A percentile compares a stretch with the other conserved stretches of the same genome.
Conservation (phyloP, 73 alveolate genomes). For the Durusdinium trenchii region DNA sequence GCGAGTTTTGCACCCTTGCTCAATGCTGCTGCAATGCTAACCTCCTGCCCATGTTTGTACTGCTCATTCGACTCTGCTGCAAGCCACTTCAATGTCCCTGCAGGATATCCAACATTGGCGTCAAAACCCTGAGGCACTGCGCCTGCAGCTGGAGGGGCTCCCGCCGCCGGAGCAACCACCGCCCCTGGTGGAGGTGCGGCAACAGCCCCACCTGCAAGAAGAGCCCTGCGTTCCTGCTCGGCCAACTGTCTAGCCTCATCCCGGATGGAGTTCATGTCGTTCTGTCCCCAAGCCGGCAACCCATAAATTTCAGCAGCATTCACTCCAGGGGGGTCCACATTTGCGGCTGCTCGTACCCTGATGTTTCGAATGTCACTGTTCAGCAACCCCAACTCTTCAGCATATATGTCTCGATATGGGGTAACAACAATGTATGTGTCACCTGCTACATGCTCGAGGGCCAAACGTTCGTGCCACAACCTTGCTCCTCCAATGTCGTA, state of each 20-base stretch:
- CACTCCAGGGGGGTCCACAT: slow-evolving; percentile 11
- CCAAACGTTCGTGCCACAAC: slow-evolving; percentile 29
- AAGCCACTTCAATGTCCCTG: neutral
- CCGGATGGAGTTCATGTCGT: neutral
- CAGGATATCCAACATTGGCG: no score
- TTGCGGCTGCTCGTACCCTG: neutral
- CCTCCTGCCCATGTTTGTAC: neutral
- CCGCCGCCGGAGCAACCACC: neutral
- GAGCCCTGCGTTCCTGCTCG: neutral
- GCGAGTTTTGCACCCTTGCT: neutral
- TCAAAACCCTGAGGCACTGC: no score
- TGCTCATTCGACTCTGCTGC: neutral
- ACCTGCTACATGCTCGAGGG: neutral
- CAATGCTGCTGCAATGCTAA: neutral
- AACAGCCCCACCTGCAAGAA: neutral
- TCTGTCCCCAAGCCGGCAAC: neutral
- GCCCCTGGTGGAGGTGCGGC: neutral
- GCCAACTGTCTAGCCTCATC: neutral
- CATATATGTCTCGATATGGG: neutral
- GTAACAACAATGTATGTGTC: slow-evolving; percentile 23
- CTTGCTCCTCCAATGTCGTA: slow-evolving; percentile 19
- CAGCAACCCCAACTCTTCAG: neutral
- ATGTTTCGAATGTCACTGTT: neutral
- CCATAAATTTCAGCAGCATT: neutral
- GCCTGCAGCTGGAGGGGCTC: neutral